Percentiles rank a stretch among this genome's conserved stretches.
Evolutionary conservation across 2,329 filamentous ascomycete species (phyloP).

Genomic region (Pseudopithomyces maydicus): DNA sequence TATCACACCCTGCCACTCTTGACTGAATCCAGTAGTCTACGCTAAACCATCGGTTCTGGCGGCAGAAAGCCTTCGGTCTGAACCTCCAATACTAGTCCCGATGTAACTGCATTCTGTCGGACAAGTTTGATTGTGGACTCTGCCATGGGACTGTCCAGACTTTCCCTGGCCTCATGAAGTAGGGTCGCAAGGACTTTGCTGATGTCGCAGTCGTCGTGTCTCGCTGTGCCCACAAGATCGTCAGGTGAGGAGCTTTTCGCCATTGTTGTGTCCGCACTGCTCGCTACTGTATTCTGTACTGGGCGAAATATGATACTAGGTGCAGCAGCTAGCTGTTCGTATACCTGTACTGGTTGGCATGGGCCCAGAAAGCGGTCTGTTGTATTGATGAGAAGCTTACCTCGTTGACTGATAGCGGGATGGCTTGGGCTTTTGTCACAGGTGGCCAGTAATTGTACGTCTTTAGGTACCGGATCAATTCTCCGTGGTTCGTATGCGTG

Average conservation of each 20-base stretch:
- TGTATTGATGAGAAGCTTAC: not conserved
- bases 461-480: slow-evolving; percentile 12
- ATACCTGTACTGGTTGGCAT: not conserved
- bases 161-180: not conserved
- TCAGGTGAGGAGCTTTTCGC: not conserved
- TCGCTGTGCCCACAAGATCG: not conserved
- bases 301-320: not conserved
- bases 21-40: too few species aligned
- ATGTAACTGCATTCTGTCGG: not conserved
- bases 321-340: not conserved
- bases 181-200: not conserved
- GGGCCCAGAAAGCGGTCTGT: not conserved
- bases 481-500: slow-evolving; percentile 16
- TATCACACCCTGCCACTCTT: too few species aligned
- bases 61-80: not conserved
- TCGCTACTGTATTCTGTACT: not conserved
- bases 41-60: not conserved
- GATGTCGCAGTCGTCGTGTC: slow-evolving; percentile 1
- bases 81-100: not conserved
- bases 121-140: not conserved
- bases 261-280: not conserved
- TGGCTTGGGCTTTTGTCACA: not conserved
- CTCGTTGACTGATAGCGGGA: slow-evolving; percentile 2
- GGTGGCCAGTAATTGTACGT: slow-evolving; percentile 14
- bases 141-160: not conserved